Percentiles rank a stretch among this genome's conserved stretches.
These are phyloP conservation scores for Lasiodiplodia theobromae DNA, from an alignment of 2,329 filamentous ascomycete species.

Conservation along the genomic window DNA sequence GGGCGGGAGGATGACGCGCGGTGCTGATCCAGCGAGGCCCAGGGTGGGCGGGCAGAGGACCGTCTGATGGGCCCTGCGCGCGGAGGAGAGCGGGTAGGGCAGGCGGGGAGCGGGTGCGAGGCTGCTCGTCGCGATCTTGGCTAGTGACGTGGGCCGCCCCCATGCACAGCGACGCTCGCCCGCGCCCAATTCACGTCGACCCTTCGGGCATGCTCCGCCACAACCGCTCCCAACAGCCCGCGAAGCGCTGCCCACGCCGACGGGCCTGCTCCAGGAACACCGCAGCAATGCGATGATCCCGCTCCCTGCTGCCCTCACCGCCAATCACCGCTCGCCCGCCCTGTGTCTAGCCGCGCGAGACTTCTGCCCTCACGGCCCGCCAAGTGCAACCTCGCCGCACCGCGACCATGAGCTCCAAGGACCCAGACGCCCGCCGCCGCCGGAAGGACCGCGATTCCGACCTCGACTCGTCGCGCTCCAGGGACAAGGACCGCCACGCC, in stretches of 20 bases:
- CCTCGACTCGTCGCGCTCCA: conserved; percentile 35
- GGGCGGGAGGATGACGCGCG: conserved; percentile 3
- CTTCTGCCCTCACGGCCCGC: conserved; percentile 26
- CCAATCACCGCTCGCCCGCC: conserved; percentile 26
- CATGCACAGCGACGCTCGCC: not conserved
- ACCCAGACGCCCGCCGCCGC: conserved; percentile 47
- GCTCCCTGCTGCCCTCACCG: conserved; percentile 18
- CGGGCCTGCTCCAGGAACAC: conserved; percentile 21
- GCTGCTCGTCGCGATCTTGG: not conserved
- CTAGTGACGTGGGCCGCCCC: conserved; percentile 7
- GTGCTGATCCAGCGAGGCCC: not conserved
- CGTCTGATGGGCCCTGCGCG: conserved; percentile 3
- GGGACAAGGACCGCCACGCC: conserved; percentile 38
- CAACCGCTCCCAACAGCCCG: conserved; percentile 15
- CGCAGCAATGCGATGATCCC: conserved; percentile 26
- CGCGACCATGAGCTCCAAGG: conserved; percentile 31
- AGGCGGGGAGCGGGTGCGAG: not conserved
- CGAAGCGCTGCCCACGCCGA: conserved; percentile 17
- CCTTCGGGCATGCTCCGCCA: conserved; percentile 3
- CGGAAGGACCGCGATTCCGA: conserved; percentile 45
- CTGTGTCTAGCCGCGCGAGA: conserved; percentile 27
- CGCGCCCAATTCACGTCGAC: conserved; percentile 1
- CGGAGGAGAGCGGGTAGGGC: not conserved
- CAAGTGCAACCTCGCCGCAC: conserved; percentile 26
- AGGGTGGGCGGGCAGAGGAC: not conserved